Base-by-base conservation (phyloP, 352 stramenopile species). In the Globisporangium radiosum region DNA sequence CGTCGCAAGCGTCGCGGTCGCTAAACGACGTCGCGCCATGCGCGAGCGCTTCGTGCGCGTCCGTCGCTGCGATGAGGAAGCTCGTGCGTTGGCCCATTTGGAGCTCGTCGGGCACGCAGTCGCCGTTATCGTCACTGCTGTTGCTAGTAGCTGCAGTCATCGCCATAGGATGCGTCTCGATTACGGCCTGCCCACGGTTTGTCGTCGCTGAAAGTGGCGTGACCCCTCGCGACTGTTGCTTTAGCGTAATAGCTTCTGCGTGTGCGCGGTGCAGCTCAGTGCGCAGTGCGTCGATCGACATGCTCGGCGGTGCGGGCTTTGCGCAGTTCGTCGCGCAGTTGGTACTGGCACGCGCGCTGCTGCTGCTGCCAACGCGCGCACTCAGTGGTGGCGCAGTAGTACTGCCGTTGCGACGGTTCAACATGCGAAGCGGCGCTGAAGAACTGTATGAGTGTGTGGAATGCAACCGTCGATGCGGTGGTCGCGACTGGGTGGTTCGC, bases 361-460 rank as follows among this genome's bases (percentile, higher is more conserved):
- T 42, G 39, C 15, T 49, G 39, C 6, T 19, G 53, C 40, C 51
- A 25, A 17, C 14, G 47, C 25, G 25, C 25, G 25, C 25, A 25
- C 25, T 52, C 53, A 25, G 33, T 9, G 33, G 6, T 59, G 43
- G 14, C 7, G 43, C 1, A 11, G 7, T 11, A 44, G 33, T 10
- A 36, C 50, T 54, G 17, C 13, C 14, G n/a, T 37, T 37, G 47
- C 47, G 17, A 10, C 57, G 47, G 43, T 54, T 63, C 57, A 63
- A 63, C 51, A 63, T 63, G 57, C 11, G 57, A 63, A 15, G 14
- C 51, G 52, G 1, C 25, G 25, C 25, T 25, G 25, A 25, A 25
- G 25, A 25, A 2, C 25, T 25, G 25, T 25, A 25, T 25, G 25
- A 25, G 25, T 25, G 25, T 25, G 25, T 25, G 25, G 25, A 25